Evolutionary conservation across 2,329 filamentous ascomycete genomes (phyloP).

Genomic region (Phaeosphaeriaceae sp.): DNA sequence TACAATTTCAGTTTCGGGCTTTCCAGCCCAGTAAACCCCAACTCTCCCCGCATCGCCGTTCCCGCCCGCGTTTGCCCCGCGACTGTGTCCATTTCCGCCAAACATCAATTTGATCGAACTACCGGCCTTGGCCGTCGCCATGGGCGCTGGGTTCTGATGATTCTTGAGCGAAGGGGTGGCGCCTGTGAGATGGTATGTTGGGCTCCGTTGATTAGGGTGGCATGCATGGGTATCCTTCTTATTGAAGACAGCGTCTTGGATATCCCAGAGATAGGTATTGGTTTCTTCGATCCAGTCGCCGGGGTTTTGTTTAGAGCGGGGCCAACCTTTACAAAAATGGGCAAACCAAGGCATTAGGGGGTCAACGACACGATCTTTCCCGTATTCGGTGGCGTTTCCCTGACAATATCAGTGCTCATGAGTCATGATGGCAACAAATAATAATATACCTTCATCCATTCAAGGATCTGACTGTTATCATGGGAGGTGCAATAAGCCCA

Average conservation of each 20-base stretch:
- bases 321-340: conserved; percentile 30
- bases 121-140: conserved; percentile 24
- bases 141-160: conserved; percentile 20
- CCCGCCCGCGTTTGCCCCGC: conserved; percentile 25
- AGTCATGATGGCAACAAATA: not conserved
- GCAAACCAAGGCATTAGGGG: conserved; percentile 21
- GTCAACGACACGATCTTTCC: not conserved
- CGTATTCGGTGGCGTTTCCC: not conserved
- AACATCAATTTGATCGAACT: conserved; percentile 29
- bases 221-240: conserved; percentile 21
- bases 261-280: conserved; percentile 23
- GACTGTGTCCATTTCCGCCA: conserved; percentile 34
- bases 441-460: conserved; percentile 24
- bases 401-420: not conserved
- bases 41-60: conserved; percentile 19
- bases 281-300: conserved; percentile 34
- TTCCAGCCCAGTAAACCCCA: conserved; percentile 24
- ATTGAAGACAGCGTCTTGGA: not conserved
- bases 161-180: not conserved
- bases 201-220: conserved; percentile 22
- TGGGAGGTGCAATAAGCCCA: conserved; percentile 34
- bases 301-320: conserved; percentile 28
- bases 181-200: conserved; percentile 10
- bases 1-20: conserved; percentile 26
- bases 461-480: conserved; percentile 29